These are phyloP conservation scores for Purshia tridentata DNA, from an alignment of 306 rosid species.

Conservation along the genomic window DNA sequence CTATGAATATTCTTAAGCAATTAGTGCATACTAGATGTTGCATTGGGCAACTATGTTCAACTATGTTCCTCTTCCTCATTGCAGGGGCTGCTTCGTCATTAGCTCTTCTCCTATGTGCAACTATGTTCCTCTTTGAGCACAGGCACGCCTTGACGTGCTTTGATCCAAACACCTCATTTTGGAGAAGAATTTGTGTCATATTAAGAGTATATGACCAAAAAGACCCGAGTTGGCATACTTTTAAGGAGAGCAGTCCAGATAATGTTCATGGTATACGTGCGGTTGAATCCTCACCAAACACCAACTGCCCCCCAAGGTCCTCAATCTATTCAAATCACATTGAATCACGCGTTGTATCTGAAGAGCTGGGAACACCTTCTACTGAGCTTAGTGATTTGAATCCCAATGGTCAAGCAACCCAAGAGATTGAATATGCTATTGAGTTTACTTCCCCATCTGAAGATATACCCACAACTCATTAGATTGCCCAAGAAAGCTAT, in stretches of 20 bases:
- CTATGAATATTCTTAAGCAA: no score
- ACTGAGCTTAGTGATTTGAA: neutral
- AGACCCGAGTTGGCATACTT: neutral
- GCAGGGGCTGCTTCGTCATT: constrained; percentile 34
- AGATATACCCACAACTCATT: neutral
- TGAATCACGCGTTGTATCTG: neutral
- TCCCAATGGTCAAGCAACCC: neutral
- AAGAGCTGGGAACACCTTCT: neutral
- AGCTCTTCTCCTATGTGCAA: constrained; percentile 31
- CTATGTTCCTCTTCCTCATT: constrained; percentile 48
- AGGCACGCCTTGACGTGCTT: constrained; percentile 15
- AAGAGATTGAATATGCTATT: neutral
- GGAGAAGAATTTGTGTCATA: constrained; percentile 23
- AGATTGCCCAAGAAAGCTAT: neutral
- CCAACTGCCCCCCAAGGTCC: neutral
- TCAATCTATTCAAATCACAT: neutral
- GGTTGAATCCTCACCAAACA: neutral
- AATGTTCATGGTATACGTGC: neutral
- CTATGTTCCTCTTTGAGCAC: constrained; percentile 35
- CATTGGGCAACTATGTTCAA: constrained; percentile 26
- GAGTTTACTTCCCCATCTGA: neutral
- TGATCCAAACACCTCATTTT: constrained; percentile 25
- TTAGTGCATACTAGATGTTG: no score
- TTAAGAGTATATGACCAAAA: constrained; percentile 3
- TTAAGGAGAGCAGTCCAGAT: neutral